Conservation (phyloP, 495 filamentous ascomycete genomes). For the Podospora australis region DNA sequence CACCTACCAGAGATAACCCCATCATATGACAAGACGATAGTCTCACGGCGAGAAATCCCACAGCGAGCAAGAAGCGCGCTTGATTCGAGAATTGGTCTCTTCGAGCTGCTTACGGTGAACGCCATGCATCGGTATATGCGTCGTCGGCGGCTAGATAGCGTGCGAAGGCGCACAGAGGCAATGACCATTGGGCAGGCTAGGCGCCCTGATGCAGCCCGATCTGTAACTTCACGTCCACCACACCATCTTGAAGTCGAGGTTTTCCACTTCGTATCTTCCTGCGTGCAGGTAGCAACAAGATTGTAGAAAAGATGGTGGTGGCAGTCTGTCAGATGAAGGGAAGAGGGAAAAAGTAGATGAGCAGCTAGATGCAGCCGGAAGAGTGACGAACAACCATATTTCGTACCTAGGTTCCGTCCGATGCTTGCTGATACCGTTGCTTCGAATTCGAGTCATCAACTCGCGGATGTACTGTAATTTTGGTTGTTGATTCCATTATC, state of each 20-base stretch:
- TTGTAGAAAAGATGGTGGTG: too few relatives aligned
- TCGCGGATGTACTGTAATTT: too few relatives aligned
- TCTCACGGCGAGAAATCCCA: neutral
- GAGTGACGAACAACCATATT: too few relatives aligned
- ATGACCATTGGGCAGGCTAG: constrained; percentile 16
- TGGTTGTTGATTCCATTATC: too few relatives aligned
- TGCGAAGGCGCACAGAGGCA: neutral
- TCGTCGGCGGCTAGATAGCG: constrained; percentile 11
- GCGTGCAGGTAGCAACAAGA: too few relatives aligned
- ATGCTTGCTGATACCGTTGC: too few relatives aligned
- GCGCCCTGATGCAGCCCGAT: constrained; percentile 19
- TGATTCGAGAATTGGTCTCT: constrained; percentile 9
- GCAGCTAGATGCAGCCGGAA: too few relatives aligned
- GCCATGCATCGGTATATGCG: constrained; percentile 12
- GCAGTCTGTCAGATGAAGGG: too few relatives aligned
- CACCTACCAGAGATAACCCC: constrained; percentile 1
- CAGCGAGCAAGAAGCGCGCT: constrained; percentile 10
- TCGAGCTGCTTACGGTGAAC: constrained; percentile 2
- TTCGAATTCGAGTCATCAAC: too few relatives aligned
- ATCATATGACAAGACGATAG: neutral
- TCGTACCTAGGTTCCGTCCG: too few relatives aligned
- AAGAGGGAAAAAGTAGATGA: too few relatives aligned
- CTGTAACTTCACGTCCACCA: constrained; percentile 10
- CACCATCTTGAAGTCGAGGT: neutral
- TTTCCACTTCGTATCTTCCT: too few relatives aligned